Evolutionary conservation across 192 early-diverging fungal genomes (phyloP), one percentile per base, ranked within the genome.

Genomic region (Pilaira anomala): DNA sequence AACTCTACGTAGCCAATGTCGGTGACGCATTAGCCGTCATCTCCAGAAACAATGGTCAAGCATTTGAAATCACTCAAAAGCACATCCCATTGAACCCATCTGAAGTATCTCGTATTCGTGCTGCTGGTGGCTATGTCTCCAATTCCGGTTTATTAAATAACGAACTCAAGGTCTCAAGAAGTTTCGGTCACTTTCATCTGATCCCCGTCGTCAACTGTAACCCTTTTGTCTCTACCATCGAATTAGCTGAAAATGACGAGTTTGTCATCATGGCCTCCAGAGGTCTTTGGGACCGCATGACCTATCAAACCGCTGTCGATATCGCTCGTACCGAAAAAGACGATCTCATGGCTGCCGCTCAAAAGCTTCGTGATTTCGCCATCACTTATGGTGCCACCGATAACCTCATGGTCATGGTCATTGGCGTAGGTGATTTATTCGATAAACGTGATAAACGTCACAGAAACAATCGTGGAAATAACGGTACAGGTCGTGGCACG

Each of bases 171-270:
- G 82, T 94, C 3, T 91, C 91, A 2, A 77, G 91, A 21, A 86
- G 83, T 2, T 94, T 96, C 78, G 93, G 93, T 0, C 93, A 94
- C 75, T 96, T 91, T 59, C 84, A 88, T 61, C 67, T 92, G 45
- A 78, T 91, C 7, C 91, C 91, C 6, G 76, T 85, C 22, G 87
- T 96, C 50, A 96, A 93, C 65, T 86, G 91, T 9, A 90, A 93
- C 49, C 92, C 93, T 9, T 91, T 73, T 30, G 90, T 93, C 53
- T 80, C 82, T 45, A 77, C 79, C 6, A 80, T 91, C 14, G 80
- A 87, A 21, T 71, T 96, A 60, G 80, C 90, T 0, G 86, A 93
- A 63, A 86, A 86, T 39, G 91, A 92, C 58, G 90, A 93, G 69
- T 88, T 91, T 68, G 60, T 91, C 33, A 88, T 91, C 58, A 80